Evolutionary conservation across 176 grass and related monocot species (phyloP).

Genomic region (Thalia dealbata): DNA sequence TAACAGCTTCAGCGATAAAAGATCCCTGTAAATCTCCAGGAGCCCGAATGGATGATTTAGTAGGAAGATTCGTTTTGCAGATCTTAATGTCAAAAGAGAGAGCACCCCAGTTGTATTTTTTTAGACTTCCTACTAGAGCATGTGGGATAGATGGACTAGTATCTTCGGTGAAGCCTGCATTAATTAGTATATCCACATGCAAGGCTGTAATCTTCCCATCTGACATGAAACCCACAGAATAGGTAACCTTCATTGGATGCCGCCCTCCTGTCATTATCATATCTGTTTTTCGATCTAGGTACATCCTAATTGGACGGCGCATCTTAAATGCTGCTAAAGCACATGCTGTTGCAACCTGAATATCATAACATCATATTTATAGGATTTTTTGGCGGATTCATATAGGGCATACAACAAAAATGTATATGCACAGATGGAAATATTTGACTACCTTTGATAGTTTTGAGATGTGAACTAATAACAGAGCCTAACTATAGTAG

Average conservation of each 20-base stretch:
- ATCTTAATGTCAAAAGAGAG: conserved; percentile 82
- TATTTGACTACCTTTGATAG: too few relatives aligned
- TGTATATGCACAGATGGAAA: not conserved
- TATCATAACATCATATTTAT: conserved; percentile 8
- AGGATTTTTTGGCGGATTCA: not conserved
- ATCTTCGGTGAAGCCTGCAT: conserved; percentile 75
- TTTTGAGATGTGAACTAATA: not conserved
- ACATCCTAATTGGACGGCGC: conserved; percentile 68
- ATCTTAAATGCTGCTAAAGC: conserved; percentile 85
- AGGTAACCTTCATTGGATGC: conserved; percentile 96
- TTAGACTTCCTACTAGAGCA: conserved; percentile 57
- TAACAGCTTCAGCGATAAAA: conserved; percentile 82
- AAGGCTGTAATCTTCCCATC: conserved; percentile 87
- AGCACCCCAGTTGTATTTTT: conserved; percentile 94
- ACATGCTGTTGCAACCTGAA: conserved; percentile 79
- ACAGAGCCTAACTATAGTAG: not conserved
- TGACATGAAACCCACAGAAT: conserved; percentile 76
- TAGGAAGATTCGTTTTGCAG: conserved; percentile 71
- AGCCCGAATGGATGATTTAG: conserved; percentile 78
- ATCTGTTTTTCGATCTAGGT: conserved; percentile 89
- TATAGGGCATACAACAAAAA: not conserved
- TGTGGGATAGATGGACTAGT: conserved; percentile 51
- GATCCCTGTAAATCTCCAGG: conserved; percentile 92
- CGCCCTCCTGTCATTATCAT: conserved; percentile 82
- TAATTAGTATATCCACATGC: conserved; percentile 74